phyloP scores from a whole-genome alignment of 108 stramenopile genomes.

The Epithemia pelagica region DNA sequence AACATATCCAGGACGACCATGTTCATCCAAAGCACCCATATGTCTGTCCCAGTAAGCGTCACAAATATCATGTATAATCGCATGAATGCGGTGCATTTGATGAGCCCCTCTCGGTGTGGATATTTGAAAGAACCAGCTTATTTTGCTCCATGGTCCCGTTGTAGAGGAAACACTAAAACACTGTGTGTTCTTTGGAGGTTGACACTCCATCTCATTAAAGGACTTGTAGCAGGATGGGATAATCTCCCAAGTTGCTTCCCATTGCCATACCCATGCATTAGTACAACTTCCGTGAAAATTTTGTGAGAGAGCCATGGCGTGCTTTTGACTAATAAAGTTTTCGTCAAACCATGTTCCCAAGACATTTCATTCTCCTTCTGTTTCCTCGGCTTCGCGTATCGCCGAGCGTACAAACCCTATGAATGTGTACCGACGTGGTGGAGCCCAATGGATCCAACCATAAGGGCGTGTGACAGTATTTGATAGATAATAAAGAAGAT shows the following conservation, averaged over 20 bases:
- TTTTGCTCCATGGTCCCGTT: not conserved
- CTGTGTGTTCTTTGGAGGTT: no score
- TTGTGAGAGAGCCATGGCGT: not conserved
- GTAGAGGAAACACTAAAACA: no score
- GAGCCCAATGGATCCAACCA: not conserved
- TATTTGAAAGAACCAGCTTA: not conserved
- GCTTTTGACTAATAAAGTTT: not conserved
- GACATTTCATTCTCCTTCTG: not conserved
- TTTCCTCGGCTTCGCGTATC: not conserved
- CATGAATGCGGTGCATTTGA: constrained; percentile 10
- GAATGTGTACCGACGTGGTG: not conserved
- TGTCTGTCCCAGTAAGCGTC: constrained; percentile 23
- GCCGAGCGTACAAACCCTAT: not conserved
- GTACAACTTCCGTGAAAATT: not conserved
- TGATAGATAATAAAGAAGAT: no score
- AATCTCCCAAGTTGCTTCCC: not conserved
- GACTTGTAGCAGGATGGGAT: not conserved
- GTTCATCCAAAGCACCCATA: constrained; percentile 41
- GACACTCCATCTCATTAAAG: no score
- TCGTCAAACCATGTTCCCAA: not conserved
- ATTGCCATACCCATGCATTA: not conserved
- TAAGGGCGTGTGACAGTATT: no score
- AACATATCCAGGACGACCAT: constrained; percentile 52
- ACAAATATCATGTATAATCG: constrained; percentile 17
- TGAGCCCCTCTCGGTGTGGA: not conserved